A percentile compares a stretch with the other conserved stretches of the same genome.
Conservation (phyloP, 139 green algal species). For the Micractinium conductrix region DNA sequence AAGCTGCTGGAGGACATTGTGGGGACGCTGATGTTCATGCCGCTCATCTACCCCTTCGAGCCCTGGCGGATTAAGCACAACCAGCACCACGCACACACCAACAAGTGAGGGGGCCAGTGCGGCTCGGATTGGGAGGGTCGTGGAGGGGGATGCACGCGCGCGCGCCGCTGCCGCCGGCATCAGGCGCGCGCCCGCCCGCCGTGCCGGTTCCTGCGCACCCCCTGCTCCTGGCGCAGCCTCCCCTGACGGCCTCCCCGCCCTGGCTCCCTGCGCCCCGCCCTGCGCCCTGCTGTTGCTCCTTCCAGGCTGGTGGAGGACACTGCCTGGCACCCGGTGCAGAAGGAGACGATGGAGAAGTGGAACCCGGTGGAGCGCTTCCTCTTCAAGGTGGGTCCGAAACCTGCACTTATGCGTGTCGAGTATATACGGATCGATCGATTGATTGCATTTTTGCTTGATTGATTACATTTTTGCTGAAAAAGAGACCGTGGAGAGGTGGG, state of each 20-base stretch:
- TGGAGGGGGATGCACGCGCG: background rate
- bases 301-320: slow-evolving; percentile 93
- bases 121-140: background rate
- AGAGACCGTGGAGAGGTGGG: too few relatives aligned
- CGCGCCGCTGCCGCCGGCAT: too few relatives aligned
- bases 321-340: slow-evolving; percentile 90
- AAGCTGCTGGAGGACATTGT: slow-evolving; percentile 98
- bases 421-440: too few relatives aligned
- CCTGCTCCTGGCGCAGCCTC: background rate
- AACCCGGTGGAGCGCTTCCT: slow-evolving; percentile 43
- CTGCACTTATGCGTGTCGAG: too few relatives aligned
- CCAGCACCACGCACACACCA: slow-evolving; percentile 97
- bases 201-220: background rate
- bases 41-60: slow-evolving; percentile 98
- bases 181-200: too few relatives aligned
- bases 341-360: slow-evolving; percentile 57
- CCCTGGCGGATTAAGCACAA: slow-evolving; percentile 99
- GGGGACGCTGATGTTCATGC: slow-evolving; percentile 90
- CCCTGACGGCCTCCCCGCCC: too few relatives aligned
- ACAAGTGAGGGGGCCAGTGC: slow-evolving; percentile 79
- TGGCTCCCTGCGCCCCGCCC: too few relatives aligned
- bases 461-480: too few relatives aligned
- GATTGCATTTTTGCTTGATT: too few relatives aligned
- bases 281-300: background rate
- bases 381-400: too few relatives aligned